Evolutionary conservation across 2,329 filamentous ascomycete genomes (phyloP), one percentile per base, ranked within the genome.

Genomic region (Xylaria sp.): DNA sequence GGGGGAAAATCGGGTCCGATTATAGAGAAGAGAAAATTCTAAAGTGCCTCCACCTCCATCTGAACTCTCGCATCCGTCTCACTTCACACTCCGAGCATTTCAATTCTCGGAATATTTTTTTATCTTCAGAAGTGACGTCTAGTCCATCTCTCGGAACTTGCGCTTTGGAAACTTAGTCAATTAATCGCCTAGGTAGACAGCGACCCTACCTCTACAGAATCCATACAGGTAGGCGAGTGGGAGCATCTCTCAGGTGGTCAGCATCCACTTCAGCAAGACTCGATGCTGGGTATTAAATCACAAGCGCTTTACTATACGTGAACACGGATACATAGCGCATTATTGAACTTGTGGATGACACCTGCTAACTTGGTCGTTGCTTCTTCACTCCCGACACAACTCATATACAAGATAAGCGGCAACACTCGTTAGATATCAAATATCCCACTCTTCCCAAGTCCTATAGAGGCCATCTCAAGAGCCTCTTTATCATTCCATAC

Each of bases 1-100:
- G 15, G 22, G 7, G 15, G 22, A 27, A 11, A 6, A 9, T n/a
- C n/a, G 36, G 38, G 29, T 39, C 5, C 22, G n/a, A 20, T 15
- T 33, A 33, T 38, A 59, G 38, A 50, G 29, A 50, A 49, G 20
- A 59, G 49, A 59, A 39, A n/a, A n/a, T n/a, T 38, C 13, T 49
- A 25, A 17, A 59, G 13, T 15, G 10, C 25, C 29, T 59, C 9
- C n/a, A 7, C 25, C 29, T 59, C 9, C n/a, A 59, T 20, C 15
- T 38, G 20, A 49, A 25, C 11, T 36, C 13, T 9, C 6, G 1
- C 31, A 31, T 31, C 5, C 11, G 20, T 36, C 55, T 49, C 10
- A 36, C 15, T 6, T 27, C 1, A 9, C 31, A 29, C 5, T 15
- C 9, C 22, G 15, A 55, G 53, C 36, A 42, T 29, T 42, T 42